Conservation (phyloP, 352 stramenopile species). For the Pythium sp. region DNA sequence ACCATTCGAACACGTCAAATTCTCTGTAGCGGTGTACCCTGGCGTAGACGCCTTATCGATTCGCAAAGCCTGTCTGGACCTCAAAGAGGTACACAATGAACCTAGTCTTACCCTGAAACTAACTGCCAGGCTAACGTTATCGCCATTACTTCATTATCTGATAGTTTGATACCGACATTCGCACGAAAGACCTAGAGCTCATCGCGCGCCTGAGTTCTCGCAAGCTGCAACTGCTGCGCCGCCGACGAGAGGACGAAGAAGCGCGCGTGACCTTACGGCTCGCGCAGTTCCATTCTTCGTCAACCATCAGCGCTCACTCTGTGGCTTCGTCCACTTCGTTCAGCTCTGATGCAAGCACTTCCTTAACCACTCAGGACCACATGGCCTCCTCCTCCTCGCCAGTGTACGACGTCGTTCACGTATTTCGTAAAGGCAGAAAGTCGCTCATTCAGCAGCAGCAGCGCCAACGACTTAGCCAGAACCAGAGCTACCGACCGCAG, state of each 20-base stretch:
- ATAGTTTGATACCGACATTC: slow-evolving; percentile 17
- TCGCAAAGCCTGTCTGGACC: slow-evolving; percentile 4
- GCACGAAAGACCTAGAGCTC: slow-evolving; percentile 16
- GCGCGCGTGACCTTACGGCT: not conserved
- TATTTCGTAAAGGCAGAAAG: slow-evolving; percentile 21
- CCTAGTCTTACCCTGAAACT: not conserved
- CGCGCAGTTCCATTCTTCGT: not conserved
- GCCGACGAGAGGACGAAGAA: slow-evolving; percentile 10
- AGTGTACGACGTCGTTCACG: slow-evolving; percentile 12
- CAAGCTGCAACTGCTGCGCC: slow-evolving; percentile 19
- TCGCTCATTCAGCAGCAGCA: slow-evolving; percentile 13
- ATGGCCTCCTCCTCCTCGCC: not conserved
- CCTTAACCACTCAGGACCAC: not conserved
- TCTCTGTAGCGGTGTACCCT: slow-evolving; percentile 12
- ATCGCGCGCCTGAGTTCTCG: slow-evolving; percentile 14
- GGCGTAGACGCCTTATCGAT: slow-evolving; percentile 5
- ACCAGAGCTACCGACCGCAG: slow-evolving; percentile 2
- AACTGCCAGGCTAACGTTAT: not conserved
- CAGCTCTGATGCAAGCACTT: not conserved
- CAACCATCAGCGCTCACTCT: not conserved
- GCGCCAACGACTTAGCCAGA: slow-evolving; percentile 2
- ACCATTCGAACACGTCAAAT: too few species aligned
- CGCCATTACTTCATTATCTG: not conserved
- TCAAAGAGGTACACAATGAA: slow-evolving; percentile 9
- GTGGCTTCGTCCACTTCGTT: not conserved